A percentile compares a stretch with the other conserved stretches of the same genome.
phyloP scores from a whole-genome alignment of 2,329 filamentous ascomycete species.

The Fusarium aywerte region DNA sequence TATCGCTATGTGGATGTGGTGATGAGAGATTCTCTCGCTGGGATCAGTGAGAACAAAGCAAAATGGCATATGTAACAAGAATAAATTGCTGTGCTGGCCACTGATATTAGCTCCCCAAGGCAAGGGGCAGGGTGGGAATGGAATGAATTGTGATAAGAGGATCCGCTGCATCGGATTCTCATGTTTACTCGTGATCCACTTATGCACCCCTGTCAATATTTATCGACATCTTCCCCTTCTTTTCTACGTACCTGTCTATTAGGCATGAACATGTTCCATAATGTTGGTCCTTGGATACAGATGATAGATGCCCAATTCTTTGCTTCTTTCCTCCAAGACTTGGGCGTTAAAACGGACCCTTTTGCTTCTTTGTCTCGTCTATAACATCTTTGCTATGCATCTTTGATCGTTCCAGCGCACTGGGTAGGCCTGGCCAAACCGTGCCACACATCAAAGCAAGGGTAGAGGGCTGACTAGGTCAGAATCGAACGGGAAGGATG shows the following conservation, averaged over 20 bases:
- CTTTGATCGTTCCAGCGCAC: slow-evolving; percentile 26
- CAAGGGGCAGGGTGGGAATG: background rate
- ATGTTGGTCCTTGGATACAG: background rate
- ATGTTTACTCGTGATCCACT: slow-evolving; percentile 31
- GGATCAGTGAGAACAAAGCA: slow-evolving; percentile 21
- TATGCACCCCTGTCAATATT: slow-evolving; percentile 19
- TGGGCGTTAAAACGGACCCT: background rate
- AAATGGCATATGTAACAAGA: slow-evolving; percentile 19
- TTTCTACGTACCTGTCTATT: slow-evolving; percentile 1
- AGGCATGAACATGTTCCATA: slow-evolving; percentile 10
- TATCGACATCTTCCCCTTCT: slow-evolving; percentile 28
- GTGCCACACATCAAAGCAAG: slow-evolving; percentile 32
- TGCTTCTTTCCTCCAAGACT: background rate
- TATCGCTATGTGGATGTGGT: slow-evolving; percentile 7
- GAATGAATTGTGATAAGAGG: slow-evolving; percentile 20
- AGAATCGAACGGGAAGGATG: slow-evolving; percentile 28
- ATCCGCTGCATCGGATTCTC: slow-evolving; percentile 25
- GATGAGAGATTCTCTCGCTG: slow-evolving; percentile 12
- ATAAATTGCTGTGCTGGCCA: background rate
- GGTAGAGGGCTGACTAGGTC: slow-evolving; percentile 25
- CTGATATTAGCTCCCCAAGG: background rate
- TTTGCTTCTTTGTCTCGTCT: slow-evolving; percentile 22
- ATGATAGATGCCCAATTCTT: slow-evolving; percentile 4
- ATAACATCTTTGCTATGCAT: slow-evolving; percentile 21
- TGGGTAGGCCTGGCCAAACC: slow-evolving; percentile 15